phyloP scores from a whole-genome alignment of 2,329 filamentous ascomycete species.

The Colletotrichum neosansevieriae region DNA sequence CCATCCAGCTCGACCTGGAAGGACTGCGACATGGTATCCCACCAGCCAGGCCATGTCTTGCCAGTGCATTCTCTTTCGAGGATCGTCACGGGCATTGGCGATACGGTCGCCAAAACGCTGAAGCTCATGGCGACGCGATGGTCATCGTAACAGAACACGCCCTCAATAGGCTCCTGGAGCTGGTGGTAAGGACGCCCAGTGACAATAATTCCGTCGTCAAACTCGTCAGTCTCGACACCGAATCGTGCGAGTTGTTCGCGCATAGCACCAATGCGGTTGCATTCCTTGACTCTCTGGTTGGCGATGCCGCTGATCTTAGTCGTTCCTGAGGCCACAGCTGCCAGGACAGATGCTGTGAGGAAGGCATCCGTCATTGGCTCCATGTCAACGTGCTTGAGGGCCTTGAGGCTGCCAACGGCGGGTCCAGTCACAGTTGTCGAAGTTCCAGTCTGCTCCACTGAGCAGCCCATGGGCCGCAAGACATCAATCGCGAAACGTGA shows the following conservation, averaged over 20 bases:
- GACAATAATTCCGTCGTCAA: slow-evolving; percentile 93
- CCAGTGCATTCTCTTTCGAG: slow-evolving; percentile 92
- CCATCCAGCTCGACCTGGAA: slow-evolving; percentile 85
- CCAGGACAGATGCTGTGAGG: slow-evolving; percentile 92
- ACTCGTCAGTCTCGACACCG: slow-evolving; percentile 85
- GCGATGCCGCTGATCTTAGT: slow-evolving; percentile 95
- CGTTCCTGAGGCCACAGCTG: slow-evolving; percentile 85
- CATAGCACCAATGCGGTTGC: slow-evolving; percentile 97
- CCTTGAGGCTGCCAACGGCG: slow-evolving; percentile 76
- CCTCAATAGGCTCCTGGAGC: slow-evolving; percentile 68
- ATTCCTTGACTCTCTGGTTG: slow-evolving; percentile 98
- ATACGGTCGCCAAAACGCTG: slow-evolving; percentile 83
- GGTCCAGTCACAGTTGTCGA: slow-evolving; percentile 96
- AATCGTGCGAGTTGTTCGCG: slow-evolving; percentile 94
- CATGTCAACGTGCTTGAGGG: slow-evolving; percentile 91
- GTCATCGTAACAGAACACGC: slow-evolving; percentile 94
- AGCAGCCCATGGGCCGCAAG: slow-evolving; percentile 91
- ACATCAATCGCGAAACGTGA: slow-evolving; percentile 94
- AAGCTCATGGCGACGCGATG: slow-evolving; percentile 99
- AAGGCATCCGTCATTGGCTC: slow-evolving; percentile 99
- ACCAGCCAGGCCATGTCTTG: slow-evolving; percentile 99
- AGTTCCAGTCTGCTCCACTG: slow-evolving; percentile 83
- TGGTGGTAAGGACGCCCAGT: slow-evolving; percentile 62
- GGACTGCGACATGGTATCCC: slow-evolving; percentile 85
- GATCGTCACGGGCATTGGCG: slow-evolving; percentile 79